Evolutionary conservation across 177 flowering plant species (phyloP).

Genomic region (Vitis hybrid): DNA sequence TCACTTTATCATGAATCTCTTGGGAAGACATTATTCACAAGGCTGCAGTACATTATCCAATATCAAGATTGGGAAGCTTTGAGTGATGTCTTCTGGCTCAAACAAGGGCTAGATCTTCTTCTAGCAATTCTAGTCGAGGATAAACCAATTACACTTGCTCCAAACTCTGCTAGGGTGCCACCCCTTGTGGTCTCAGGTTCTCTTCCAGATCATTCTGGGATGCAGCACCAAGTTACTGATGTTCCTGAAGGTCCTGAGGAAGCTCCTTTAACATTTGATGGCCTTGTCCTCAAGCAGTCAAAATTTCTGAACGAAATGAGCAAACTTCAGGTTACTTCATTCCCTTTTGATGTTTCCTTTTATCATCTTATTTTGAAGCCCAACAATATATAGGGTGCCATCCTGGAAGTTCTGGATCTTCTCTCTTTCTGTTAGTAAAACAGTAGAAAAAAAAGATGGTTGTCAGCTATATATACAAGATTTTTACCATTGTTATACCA

Average conservation of each 20-base stretch:
- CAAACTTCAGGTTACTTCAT: slow-evolving; percentile 73
- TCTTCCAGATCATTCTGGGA: slow-evolving; percentile 53
- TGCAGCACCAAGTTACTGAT: slow-evolving; percentile 55
- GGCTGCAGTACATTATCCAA: slow-evolving; percentile 92
- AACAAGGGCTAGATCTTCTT: slow-evolving; percentile 98
- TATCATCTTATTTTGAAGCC: not conserved
- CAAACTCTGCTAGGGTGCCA: slow-evolving; percentile 88
- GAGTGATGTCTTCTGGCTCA: slow-evolving; percentile 98
- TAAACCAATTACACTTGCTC: slow-evolving; percentile 90
- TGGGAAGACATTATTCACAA: slow-evolving; percentile 70
- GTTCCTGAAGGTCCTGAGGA: slow-evolving; percentile 60
- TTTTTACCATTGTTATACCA: not conserved
- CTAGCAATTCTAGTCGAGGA: slow-evolving; percentile 83
- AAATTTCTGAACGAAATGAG: slow-evolving; percentile 79
- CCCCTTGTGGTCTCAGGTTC: slow-evolving; percentile 54
- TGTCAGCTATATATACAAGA: not conserved
- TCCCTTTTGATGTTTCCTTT: not conserved
- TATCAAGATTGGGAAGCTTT: slow-evolving; percentile 95
- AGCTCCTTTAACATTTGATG: slow-evolving; percentile 66
- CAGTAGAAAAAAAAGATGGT: not conserved
- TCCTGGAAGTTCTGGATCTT: not conserved
- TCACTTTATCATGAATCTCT: slow-evolving; percentile 90
- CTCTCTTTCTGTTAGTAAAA: not conserved
- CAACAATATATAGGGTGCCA: not conserved
- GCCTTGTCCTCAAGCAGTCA: slow-evolving; percentile 71